Evolutionary conservation across 2,329 filamentous ascomycete genomes (phyloP), one percentile per base, ranked within the genome.

Genomic region (Bretziella fagacearum): DNA sequence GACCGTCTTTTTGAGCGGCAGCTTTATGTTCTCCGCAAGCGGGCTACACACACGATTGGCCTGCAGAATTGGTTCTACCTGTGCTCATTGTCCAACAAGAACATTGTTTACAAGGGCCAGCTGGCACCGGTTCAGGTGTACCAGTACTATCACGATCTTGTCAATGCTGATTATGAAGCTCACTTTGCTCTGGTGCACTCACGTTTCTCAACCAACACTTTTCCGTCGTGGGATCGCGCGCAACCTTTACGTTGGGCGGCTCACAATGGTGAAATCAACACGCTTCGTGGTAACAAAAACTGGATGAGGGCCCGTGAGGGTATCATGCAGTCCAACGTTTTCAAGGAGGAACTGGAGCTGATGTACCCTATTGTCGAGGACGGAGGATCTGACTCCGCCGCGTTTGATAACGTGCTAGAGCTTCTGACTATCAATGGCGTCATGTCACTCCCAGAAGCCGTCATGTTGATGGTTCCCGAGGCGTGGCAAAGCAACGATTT

Each of bases 41-140:
- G 86, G 58, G 82, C 87, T 46, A 94, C 87, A 41, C 86, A 95
- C 68, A 82, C 85, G 57, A 91, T 95, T 60, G 87, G 89, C 51
- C 74, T 95, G 48, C 85, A 93, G 65, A 95, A 95, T 65, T 96
- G 89, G 89, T 96, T 96, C 71, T 96, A 96, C 63, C 72, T 96
- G 50, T 96, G 89, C 73, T 94, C 86, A 43, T 68, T 96, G 55
- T 91, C 80, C 63, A 95, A 94, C 77, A 87, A 87, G 67, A 96
- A 96, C 69, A 96, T 96, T 65, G 84, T 96, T 51, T 96, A 96
- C 74, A 96, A 96, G 73, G 89, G 89, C 53, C 91, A 96, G 63
- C 71, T 96, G 54, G 82, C 89, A 37, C 89, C 89, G 20, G 77
- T 89, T 25, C 89, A 96, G 69, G 89, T 96, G 45, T 96, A 96